Evolutionary conservation across 148 eudicot species (phyloP), one percentile per base, ranked within the genome.

Genomic region (Diospyros kaki): DNA sequence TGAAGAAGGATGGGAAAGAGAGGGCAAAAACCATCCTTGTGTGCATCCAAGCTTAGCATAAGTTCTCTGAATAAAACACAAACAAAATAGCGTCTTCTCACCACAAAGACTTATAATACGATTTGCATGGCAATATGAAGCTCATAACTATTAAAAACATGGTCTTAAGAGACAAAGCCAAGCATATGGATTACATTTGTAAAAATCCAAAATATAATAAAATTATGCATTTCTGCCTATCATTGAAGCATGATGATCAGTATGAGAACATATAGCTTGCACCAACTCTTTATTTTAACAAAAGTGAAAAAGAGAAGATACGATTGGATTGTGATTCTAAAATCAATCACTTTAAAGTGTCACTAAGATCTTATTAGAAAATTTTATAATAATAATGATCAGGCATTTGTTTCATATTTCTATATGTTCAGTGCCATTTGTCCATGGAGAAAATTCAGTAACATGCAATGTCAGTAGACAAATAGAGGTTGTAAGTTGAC

Each of bases 21-120:
- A 85, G 75, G 97, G 89, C 8, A 68, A 67, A 77, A 90, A 92
- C 97, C 97, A 92, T 78, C 98, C 98, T 80, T 94, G 98, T 38
- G 92, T 78, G 74, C 97, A 82, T 71, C 86, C 95, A 76, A 92
- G 93, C 84, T 88, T 92, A 66, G 91, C 92, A 79, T 94, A 94
- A 60, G 97, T 85, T 72, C 85, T 83, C 98, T 94, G 82, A 64
- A 65, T 60, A 61, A 66, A 42, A 69, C 46, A 50, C 74, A 69
- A 9, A 54, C 63, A 77, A 70, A 55, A 65, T 42, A 39, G 45
- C 38, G 50, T 46, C 46, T 50, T 9, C 50, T 73, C 55, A 62
- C 56, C 43, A 42, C 55, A 18, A 72, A 40, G 39, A 45, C 38
- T 61, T 58, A 9, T n/a, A 45, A 42, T 45, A 28, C 6, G 18